These are phyloP conservation scores for Suillus decipiens DNA, from an alignment of 768 basidiomycete genomes.

Conservation along the genomic window DNA sequence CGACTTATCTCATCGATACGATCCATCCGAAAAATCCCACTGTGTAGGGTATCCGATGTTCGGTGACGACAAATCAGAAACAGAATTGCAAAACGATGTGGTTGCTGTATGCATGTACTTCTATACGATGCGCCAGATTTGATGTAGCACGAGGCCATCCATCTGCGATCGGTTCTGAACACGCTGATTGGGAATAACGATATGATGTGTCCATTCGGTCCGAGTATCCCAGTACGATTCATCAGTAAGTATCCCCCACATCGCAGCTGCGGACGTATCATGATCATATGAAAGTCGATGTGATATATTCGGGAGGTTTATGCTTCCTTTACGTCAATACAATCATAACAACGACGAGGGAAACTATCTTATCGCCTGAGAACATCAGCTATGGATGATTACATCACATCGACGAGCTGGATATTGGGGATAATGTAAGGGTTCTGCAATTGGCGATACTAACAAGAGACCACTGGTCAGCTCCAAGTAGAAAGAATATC, in stretches of 20 bases:
- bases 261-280: background rate
- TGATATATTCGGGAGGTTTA: background rate
- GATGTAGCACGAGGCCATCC: background rate
- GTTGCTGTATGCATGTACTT: background rate
- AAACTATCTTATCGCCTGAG: background rate
- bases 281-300: background rate
- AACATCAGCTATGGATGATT: background rate
- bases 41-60: background rate
- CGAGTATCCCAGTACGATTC: background rate
- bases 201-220: background rate
- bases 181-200: background rate
- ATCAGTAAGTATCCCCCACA: background rate
- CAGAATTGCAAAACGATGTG: background rate
- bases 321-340: background rate
- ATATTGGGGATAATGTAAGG: constrained; percentile 5
- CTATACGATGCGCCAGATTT: background rate
- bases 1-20: background rate
- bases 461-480: background rate
- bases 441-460: background rate
- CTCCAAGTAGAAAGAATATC: background rate
- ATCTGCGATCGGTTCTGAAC: background rate
- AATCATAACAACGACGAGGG: background rate
- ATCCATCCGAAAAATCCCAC: background rate
- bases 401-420: constrained; percentile 7
- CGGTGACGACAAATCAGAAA: background rate